Base-by-base conservation (phyloP, 345 rosid genomes). In the Citrus hindsii region DNA sequence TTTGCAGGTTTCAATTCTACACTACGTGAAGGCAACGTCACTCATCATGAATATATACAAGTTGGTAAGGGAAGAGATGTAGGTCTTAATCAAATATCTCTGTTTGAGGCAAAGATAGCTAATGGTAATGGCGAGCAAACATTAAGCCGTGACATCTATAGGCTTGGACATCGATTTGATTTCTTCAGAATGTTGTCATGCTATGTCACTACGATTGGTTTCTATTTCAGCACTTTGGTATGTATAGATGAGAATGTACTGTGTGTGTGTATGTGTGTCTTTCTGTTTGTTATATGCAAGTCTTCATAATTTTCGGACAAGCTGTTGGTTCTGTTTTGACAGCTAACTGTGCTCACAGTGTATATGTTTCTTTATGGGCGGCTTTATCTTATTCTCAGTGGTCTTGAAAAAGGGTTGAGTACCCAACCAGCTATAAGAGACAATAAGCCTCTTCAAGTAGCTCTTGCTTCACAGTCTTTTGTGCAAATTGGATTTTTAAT, bases 11-110 rank as follows among this genome's bases (percentile, higher is more conserved):
- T 91, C 82, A 94, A 94, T 84, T 94, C 98, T 28, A 94, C 98
- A 46, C 86, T 94, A 61, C 93, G 97, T 59, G 92, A 89, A 82
- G 98, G 98, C 46, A 86, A 88, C 76, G 91, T 94, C 68, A 94
- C 98, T 42, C 98, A 92, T 85, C 97, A 94, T 76, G 98, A 94
- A 80, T 94, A 94, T 79, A 94, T 94, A 85, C 98, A 94, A 90
- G 97, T 92, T 79, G 98, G 98, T 30, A 94, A 94, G 83, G 98
- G 98, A 33, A 89, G 98, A 82, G 98, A 94, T 84, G 97, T 94
- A 74, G 98, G 97, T 8, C 93, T 94, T 68, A 94, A 94, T 80
- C 97, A 94, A 79, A 94, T 94, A 62, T 92, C 98, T 33, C 82
- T 92, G 88, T 94, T 94, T 79, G 98, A 94, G 83, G 97, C 97